Percentiles rank a stretch among this genome's conserved stretches.
Evolutionary conservation across 2,329 filamentous ascomycete genomes (phyloP).

Genomic region (Aspergillus luchuensis): DNA sequence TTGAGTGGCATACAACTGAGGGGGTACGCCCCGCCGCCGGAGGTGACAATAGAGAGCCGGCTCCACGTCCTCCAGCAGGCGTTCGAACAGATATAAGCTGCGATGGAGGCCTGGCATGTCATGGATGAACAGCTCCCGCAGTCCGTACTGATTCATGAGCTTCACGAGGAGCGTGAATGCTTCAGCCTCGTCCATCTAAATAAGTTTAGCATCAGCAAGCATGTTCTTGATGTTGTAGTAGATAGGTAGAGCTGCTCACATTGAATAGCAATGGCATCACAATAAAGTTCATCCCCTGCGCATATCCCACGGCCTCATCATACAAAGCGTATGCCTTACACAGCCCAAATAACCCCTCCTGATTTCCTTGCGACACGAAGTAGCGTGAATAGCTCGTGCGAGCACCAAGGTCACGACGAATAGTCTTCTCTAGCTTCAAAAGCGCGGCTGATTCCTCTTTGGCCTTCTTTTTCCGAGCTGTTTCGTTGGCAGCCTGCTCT

Average conservation of each 20-base stretch:
- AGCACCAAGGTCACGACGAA: constrained; percentile 85
- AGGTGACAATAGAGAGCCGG: constrained; percentile 94
- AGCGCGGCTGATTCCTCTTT: constrained; percentile 75
- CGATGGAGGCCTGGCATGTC: constrained; percentile 97
- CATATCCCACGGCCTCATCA: constrained; percentile 92
- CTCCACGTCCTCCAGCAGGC: constrained; percentile 88
- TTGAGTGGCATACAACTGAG: constrained; percentile 94
- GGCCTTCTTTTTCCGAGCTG: constrained; percentile 73
- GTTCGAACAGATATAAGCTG: constrained; percentile 91
- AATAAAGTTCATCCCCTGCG: constrained; percentile 98
- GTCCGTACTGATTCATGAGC: constrained; percentile 93
- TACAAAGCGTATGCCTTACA: constrained; percentile 98
- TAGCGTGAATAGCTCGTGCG: constrained; percentile 97
- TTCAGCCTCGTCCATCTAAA: constrained; percentile 90
- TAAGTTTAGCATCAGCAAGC: constrained; percentile 1
- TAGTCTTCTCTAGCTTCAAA: constrained; percentile 84
- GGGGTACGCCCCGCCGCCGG: constrained; percentile 79
- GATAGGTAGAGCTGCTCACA: constrained; percentile 52
- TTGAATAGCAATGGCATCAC: constrained; percentile 97
- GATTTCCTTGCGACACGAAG: constrained; percentile 83
- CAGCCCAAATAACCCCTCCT: constrained; percentile 90
- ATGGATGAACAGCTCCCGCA: constrained; percentile 89
- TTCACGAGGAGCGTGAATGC: constrained; percentile 91
- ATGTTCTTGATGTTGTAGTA: not conserved
- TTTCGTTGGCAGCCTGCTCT: constrained; percentile 63